These are phyloP conservation scores for Sporothrix globosa DNA, from an alignment of 2,329 filamentous ascomycete species.

Conservation along the genomic window DNA sequence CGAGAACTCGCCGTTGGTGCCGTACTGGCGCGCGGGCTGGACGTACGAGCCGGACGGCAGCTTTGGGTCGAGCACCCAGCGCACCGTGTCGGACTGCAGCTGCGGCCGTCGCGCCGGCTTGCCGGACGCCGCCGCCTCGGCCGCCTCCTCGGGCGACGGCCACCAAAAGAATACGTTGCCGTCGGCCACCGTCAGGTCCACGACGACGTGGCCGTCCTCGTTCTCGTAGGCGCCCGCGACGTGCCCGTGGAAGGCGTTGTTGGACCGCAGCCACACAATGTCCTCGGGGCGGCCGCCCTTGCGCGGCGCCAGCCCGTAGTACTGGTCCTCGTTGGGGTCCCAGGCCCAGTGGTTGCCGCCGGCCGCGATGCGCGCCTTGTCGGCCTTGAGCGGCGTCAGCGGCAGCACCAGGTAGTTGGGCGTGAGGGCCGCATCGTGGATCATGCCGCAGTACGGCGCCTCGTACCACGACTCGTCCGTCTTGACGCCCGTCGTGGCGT, in stretches of 20 bases:
- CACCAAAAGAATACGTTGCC: slow-evolving; percentile 54
- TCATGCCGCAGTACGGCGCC: slow-evolving; percentile 57
- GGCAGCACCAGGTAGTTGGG: slow-evolving; percentile 54
- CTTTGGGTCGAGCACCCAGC: slow-evolving; percentile 49
- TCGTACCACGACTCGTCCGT: slow-evolving; percentile 54
- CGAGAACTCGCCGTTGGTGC: slow-evolving; percentile 55
- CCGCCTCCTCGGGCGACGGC: slow-evolving; percentile 42
- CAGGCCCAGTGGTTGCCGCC: slow-evolving; percentile 57
- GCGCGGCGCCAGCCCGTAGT: slow-evolving; percentile 58
- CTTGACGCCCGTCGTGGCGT: slow-evolving; percentile 47
- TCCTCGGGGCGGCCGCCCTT: slow-evolving; percentile 55
- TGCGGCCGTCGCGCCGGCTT: slow-evolving; percentile 40
- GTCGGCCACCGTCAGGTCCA: slow-evolving; percentile 50
- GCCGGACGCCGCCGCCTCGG: slow-evolving; percentile 30
- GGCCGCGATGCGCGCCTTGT: slow-evolving; percentile 48
- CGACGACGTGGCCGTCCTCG: slow-evolving; percentile 50
- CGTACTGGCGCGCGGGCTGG: slow-evolving; percentile 44
- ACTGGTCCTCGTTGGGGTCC: slow-evolving; percentile 59
- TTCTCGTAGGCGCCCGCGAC: slow-evolving; percentile 55
- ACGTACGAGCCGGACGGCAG: slow-evolving; percentile 46
- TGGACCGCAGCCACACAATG: slow-evolving; percentile 55
- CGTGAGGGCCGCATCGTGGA: slow-evolving; percentile 54
- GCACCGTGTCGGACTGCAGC: slow-evolving; percentile 47
- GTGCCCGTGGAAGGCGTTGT: slow-evolving; percentile 55
- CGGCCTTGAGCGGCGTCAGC: slow-evolving; percentile 53